Evolutionary conservation across 192 early-diverging fungal genomes (phyloP).

Genomic region (Gonapodya prolifera): DNA sequence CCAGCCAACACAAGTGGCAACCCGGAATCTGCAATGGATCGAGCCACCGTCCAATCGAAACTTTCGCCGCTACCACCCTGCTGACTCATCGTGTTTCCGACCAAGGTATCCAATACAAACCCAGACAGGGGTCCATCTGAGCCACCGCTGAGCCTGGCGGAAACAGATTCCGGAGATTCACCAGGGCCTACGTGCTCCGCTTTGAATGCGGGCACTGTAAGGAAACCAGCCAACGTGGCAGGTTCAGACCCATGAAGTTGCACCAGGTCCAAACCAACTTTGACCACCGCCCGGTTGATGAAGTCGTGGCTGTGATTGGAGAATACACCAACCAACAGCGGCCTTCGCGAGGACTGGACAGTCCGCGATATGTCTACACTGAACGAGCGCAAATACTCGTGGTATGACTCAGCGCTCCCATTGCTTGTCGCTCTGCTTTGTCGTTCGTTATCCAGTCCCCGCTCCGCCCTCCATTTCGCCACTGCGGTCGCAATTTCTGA

Average conservation of each 20-base stretch:
- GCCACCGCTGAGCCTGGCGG: background rate
- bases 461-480: slow-evolving; percentile 3
- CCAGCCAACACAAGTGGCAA: slow-evolving; percentile 82
- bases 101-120: slow-evolving; percentile 5
- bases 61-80: slow-evolving; percentile 66
- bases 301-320: slow-evolving; percentile 66
- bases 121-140: background rate
- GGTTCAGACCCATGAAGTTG: slow-evolving; percentile 87
- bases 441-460: background rate
- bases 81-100: slow-evolving; percentile 31
- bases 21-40: slow-evolving; percentile 15
- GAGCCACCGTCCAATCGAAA: slow-evolving; percentile 81
- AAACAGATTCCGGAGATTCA: background rate
- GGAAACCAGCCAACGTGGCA: slow-evolving; percentile 41
- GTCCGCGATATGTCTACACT: background rate
- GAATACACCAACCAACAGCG: slow-evolving; percentile 89
- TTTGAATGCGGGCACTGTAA: slow-evolving; percentile 79
- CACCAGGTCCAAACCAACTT: slow-evolving; percentile 71
- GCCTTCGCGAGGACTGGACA: slow-evolving; percentile 31
- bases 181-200: slow-evolving; percentile 62
- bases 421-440: background rate
- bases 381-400: slow-evolving; percentile 32
- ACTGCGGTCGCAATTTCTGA: slow-evolving; percentile 62
- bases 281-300: slow-evolving; percentile 48
- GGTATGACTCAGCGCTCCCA: slow-evolving; percentile 6